Evolutionary conservation across 2,329 filamentous ascomycete genomes (phyloP).

Genomic region (Aspergillus sp.): DNA sequence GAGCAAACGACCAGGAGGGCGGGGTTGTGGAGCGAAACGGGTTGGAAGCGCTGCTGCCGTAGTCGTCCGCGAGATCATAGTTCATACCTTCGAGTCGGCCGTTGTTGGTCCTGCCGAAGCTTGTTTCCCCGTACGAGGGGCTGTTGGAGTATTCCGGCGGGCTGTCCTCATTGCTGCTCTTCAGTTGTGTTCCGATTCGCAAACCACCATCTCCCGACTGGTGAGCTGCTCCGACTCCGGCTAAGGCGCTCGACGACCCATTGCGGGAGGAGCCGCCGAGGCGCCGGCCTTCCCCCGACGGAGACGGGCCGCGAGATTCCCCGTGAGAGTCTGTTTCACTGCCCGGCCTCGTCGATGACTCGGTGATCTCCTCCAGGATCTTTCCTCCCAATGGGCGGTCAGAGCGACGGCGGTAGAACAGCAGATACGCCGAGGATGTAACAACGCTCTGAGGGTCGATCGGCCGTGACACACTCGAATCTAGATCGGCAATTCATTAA

Average conservation of each 20-base stretch:
- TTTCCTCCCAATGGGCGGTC: slow-evolving; percentile 76
- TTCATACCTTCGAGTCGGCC: slow-evolving; percentile 38
- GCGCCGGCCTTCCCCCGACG: slow-evolving; percentile 82
- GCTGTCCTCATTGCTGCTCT: slow-evolving; percentile 37
- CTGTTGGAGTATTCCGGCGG: slow-evolving; percentile 38
- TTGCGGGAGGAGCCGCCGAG: slow-evolving; percentile 84
- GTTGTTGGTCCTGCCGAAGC: slow-evolving; percentile 24
- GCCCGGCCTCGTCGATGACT: slow-evolving; percentile 60
- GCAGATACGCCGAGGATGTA: slow-evolving; percentile 80
- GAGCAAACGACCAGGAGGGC: slow-evolving; percentile 46
- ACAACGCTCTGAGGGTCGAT: slow-evolving; percentile 67
- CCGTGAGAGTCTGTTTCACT: slow-evolving; percentile 52
- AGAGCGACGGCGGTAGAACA: slow-evolving; percentile 93
- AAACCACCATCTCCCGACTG: slow-evolving; percentile 67
- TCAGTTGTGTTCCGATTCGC: slow-evolving; percentile 45
- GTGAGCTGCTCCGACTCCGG: slow-evolving; percentile 76
- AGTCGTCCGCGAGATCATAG: slow-evolving; percentile 34
- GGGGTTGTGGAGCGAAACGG: slow-evolving; percentile 30
- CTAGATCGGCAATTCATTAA: slow-evolving; percentile 58
- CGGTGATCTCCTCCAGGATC: slow-evolving; percentile 71
- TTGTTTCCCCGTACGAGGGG: slow-evolving; percentile 29
- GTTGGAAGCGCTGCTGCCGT: slow-evolving; percentile 28
- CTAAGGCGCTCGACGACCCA: slow-evolving; percentile 90
- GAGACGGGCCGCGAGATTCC: slow-evolving; percentile 51
- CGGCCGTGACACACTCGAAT: slow-evolving; percentile 71